Base-by-base conservation (phyloP, 495 filamentous ascomycete genomes). In the Xylaria venustula region DNA sequence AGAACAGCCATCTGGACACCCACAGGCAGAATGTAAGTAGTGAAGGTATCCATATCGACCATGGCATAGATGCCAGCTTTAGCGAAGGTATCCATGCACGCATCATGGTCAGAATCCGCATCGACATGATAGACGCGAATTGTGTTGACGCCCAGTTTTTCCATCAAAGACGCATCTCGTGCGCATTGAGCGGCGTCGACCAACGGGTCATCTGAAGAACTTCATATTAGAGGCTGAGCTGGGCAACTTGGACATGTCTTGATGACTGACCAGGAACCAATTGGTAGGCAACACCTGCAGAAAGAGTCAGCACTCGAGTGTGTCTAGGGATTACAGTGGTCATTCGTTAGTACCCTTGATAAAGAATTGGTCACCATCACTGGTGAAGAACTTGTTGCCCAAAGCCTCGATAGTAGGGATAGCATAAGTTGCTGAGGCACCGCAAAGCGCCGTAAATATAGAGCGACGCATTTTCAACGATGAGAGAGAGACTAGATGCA, bases 121-220 rank as follows among this genome's bases (percentile, higher is more conserved):
- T 93, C 88, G 54, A 95, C 92, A 69, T 95, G 92, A 73, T 96
- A 96, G 45, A 95, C 89, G 45, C 92, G 90, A 67, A 96, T 93
- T 19, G 88, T 79, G 70, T 96, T 96, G 72, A 90, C 81, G 57
- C 90, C 90, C 47, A 96, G 73, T 36, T 85, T 83, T 67, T 90
- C 76, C 92, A 96, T 96, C 54, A 90, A 81, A 17, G 74, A 72
- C 41, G 88, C 87, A 77, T 96, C 92, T 47, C 86, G 86, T 63
- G 81, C 74, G 77, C 92, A 96, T 81, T 96, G 92, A 36, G 80
- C 81, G 40, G 80, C 81, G 70, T 94, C 81, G 58, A 88, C 72
- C 64, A 96, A 81, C 19, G 92, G 92, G 69, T 96, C 92, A 17
- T 86, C 79, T 58, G 30, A 4, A 28, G 20, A 45, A 49, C 1